Conservation (phyloP, 1,139 yeast genomes). For the Sugiyamaella japonica region DNA sequence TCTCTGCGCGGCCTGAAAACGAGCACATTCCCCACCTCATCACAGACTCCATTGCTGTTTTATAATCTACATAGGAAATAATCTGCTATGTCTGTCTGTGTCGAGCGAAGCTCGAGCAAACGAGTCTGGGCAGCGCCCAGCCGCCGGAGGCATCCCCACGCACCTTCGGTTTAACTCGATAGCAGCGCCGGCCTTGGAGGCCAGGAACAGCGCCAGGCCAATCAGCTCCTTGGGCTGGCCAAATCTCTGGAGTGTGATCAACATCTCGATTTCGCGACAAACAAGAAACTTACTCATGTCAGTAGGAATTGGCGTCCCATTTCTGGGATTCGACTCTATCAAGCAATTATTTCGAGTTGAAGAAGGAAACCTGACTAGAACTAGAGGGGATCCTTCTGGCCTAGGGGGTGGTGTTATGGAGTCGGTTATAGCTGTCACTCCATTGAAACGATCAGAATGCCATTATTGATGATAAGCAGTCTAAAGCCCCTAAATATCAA, state of each 20-base stretch:
- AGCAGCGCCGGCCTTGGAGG: slow-evolving; percentile 57
- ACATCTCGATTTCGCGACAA: slow-evolving; percentile 7
- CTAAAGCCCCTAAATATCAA: slow-evolving; percentile 69
- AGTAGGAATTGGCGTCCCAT: slow-evolving; percentile 57
- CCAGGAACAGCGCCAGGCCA: slow-evolving; percentile 44
- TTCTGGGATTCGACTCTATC: slow-evolving; percentile 87
- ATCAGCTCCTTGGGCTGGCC: slow-evolving; percentile 20
- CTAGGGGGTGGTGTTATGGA: slow-evolving; percentile 94
- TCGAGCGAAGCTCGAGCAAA: no score
- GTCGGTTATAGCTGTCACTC: slow-evolving; percentile 91
- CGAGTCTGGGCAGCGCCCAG: no score
- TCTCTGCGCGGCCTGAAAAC: slow-evolving; percentile 67
- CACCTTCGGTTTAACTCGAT: no score
- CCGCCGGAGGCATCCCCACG: no score
- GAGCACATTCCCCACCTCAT: slow-evolving; percentile 37
- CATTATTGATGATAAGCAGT: slow-evolving; percentile 86
- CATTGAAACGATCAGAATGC: slow-evolving; percentile 98
- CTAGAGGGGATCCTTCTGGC: slow-evolving; percentile 92
- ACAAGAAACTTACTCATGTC: slow-evolving; percentile 18
- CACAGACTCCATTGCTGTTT: slow-evolving; percentile 34
- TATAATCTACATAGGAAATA: slow-evolving; percentile 18
- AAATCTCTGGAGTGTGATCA: slow-evolving; percentile 19
- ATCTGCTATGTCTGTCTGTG: background rate
- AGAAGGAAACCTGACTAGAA: slow-evolving; percentile 83
- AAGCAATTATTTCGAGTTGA: slow-evolving; percentile 75